These are phyloP conservation scores for Pouteria campechiana DNA, from an alignment of 179 eudicot genomes.

Conservation along the genomic window DNA sequence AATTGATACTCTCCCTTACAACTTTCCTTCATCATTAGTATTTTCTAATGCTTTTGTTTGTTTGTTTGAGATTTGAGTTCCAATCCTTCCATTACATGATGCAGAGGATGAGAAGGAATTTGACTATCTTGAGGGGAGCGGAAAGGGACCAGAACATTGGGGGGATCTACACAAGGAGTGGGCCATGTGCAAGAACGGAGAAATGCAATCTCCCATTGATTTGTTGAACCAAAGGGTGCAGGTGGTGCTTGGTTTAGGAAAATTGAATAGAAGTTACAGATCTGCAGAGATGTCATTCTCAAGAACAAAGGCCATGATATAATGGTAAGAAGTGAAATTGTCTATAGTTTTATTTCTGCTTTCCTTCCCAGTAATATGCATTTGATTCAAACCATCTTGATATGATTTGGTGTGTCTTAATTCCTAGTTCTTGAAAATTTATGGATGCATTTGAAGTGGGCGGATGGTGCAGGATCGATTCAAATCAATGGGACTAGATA, in stretches of 20 bases:
- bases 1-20: too few relatives aligned
- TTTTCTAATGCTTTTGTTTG: too few relatives aligned
- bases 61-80: too few relatives aligned
- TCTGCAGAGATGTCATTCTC: constrained; percentile 17
- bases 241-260: constrained; percentile 3
- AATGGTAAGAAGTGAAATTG: constrained; percentile 6
- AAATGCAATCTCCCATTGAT: constrained; percentile 52
- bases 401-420: not conserved
- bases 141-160: constrained; percentile 37
- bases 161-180: constrained; percentile 36
- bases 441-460: constrained; percentile 20
- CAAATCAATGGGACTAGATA: constrained; percentile 32
- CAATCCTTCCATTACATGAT: too few relatives aligned
- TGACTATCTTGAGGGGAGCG: constrained; percentile 18
- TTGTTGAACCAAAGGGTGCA: constrained; percentile 24
- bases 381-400: too few relatives aligned
- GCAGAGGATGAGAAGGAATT: constrained; percentile 34
- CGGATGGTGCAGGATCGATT: constrained; percentile 28
- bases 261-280: constrained; percentile 13
- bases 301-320: constrained; percentile 37
- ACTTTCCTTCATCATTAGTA: too few relatives aligned
- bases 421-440: not conserved
- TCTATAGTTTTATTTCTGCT: not conserved
- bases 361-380: too few relatives aligned
- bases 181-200: constrained; percentile 28